phyloP scores from a whole-genome alignment of 495 filamentous ascomycete species.

The Ascodesmis nigricans region DNA sequence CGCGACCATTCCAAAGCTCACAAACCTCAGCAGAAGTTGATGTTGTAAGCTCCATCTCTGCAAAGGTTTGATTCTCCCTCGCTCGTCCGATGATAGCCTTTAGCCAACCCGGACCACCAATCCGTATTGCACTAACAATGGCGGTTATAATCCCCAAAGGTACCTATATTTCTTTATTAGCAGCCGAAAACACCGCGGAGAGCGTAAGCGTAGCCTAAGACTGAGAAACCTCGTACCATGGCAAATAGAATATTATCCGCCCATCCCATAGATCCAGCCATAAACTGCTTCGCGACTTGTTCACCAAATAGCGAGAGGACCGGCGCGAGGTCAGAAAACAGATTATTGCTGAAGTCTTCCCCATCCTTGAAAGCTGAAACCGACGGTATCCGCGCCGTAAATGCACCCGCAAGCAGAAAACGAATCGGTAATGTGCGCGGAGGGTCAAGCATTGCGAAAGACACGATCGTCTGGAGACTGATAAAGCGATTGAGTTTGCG shows the following conservation, averaged over 20 bases:
- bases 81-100: conserved; percentile 28
- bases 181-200: too few relatives aligned
- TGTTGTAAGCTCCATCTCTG: conserved; percentile 20
- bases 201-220: too few relatives aligned
- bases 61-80: conserved; percentile 13
- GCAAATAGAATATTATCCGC: conserved; percentile 18
- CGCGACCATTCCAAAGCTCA: conserved; percentile 21
- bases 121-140: conserved; percentile 29
- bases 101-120: conserved; percentile 27
- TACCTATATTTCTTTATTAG: too few relatives aligned
- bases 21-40: conserved; percentile 20
- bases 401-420: too few relatives aligned
- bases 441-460: too few relatives aligned
- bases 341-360: conserved; percentile 13
- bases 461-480: too few relatives aligned
- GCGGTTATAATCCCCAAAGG: conserved; percentile 33
- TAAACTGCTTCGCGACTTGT: conserved; percentile 16
- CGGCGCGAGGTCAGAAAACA: conserved; percentile 16
- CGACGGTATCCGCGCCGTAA: too few relatives aligned
- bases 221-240: too few relatives aligned
- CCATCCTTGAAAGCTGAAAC: conserved; percentile 3
- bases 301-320: conserved; percentile 19
- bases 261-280: conserved; percentile 12
- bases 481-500: too few relatives aligned
- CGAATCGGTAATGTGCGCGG: too few relatives aligned